phyloP scores from a whole-genome alignment of 2,329 filamentous ascomycete species.

The Clarireedia paspali region DNA sequence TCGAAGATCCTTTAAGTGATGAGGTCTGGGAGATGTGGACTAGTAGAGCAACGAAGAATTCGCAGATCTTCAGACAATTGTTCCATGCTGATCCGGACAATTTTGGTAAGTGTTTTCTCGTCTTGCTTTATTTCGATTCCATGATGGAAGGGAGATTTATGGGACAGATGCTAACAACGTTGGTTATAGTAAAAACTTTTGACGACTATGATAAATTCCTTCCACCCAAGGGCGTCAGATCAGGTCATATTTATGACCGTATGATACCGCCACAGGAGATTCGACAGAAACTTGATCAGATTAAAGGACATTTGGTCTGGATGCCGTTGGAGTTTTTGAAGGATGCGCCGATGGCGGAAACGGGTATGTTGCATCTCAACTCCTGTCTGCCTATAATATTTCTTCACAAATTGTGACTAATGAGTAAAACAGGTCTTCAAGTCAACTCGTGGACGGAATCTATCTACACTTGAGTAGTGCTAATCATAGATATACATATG shows the following conservation, averaged over 20 bases:
- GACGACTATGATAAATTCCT: constrained; percentile 81
- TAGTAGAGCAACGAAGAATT: constrained; percentile 60
- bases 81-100: constrained; percentile 90
- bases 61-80: constrained; percentile 65
- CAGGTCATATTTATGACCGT: constrained; percentile 81
- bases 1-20: constrained; percentile 63
- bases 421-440: constrained; percentile 41
- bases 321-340: constrained; percentile 86
- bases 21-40: constrained; percentile 66
- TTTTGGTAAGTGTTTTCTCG: constrained; percentile 45
- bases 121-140: background rate
- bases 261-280: constrained; percentile 68
- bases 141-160: no score
- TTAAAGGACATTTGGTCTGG: constrained; percentile 88
- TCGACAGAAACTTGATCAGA: constrained; percentile 64
- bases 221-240: constrained; percentile 60
- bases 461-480: constrained; percentile 58
- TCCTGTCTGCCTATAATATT: no score
- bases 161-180: background rate
- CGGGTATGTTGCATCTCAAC: constrained; percentile 37
- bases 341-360: constrained; percentile 83
- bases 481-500: no score
- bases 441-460: constrained; percentile 84
- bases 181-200: constrained; percentile 64
- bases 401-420: background rate